Conservation (phyloP, 2,329 filamentous ascomycete genomes). For the Fusarium stilboides region DNA sequence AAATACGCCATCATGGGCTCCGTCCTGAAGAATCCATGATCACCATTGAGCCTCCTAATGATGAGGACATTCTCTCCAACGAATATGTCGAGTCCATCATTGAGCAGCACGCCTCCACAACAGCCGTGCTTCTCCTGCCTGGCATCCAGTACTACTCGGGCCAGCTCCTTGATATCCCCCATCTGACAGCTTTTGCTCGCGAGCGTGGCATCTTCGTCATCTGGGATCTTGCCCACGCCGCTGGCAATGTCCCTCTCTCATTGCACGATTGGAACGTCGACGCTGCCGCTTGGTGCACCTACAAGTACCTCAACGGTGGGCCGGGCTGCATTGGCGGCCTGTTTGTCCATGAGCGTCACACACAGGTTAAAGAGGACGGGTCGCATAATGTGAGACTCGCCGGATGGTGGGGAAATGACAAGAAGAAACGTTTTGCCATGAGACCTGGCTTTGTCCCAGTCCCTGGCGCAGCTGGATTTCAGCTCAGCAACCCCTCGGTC, state of each 20-base stretch:
- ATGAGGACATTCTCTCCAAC: slow-evolving; percentile 71
- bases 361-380: slow-evolving; percentile 61
- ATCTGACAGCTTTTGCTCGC: slow-evolving; percentile 82
- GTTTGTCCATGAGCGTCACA: slow-evolving; percentile 82
- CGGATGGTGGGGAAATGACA: slow-evolving; percentile 88
- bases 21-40: slow-evolving; percentile 77
- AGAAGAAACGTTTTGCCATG: slow-evolving; percentile 81
- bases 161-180: slow-evolving; percentile 83
- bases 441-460: slow-evolving; percentile 81
- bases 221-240: slow-evolving; percentile 88
- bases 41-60: slow-evolving; percentile 72
- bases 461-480: slow-evolving; percentile 81
- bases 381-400: slow-evolving; percentile 75
- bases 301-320: slow-evolving; percentile 89
- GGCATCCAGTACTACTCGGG: slow-evolving; percentile 91
- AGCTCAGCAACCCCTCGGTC: slow-evolving; percentile 81
- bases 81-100: slow-evolving; percentile 80
- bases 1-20: slow-evolving; percentile 78
- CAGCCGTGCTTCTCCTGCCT: slow-evolving; percentile 82
- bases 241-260: slow-evolving; percentile 80
- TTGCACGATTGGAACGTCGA: slow-evolving; percentile 90
- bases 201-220: slow-evolving; percentile 77
- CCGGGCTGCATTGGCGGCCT: slow-evolving; percentile 83
- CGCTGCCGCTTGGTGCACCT: slow-evolving; percentile 89
- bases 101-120: slow-evolving; percentile 76